Base-by-base conservation (phyloP, 345 rosid genomes). In the Sapria himalayana region DNA sequence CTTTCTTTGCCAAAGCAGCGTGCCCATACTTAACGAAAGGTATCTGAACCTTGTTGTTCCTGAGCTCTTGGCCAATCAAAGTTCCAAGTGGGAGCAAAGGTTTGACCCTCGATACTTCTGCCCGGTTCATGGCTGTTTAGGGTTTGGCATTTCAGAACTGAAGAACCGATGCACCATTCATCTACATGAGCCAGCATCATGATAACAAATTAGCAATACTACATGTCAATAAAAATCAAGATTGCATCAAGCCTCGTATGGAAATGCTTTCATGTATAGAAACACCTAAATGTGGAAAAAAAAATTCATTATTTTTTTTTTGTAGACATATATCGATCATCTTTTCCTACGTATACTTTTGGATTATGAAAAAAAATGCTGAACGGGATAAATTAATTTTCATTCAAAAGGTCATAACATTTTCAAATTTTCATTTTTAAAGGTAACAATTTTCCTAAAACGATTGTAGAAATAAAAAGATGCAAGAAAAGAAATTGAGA, bases 1-100 rank as follows among this genome's bases (percentile, higher is more conserved):
- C 99, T 58, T 91, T 91, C 72, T 77, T 91, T 9, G 99, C 95
- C 45, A 91, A 64, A 43, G 81, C 89, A 51, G 99, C 95, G 61
- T 84, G 95, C 39, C 99, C 99, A 63, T 69, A 80, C 69, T 75
- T 91, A 53, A 91, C 50, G 20, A 67, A 66, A 55, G 95, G 95
- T 38, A 66, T 75, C 73, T 80, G 95, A 8, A 73, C 72, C 57
- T 84, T 91, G 64, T 65, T 81, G 20, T 66, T 65, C 70, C 95
- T 75, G 25, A 91, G 69, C 70, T 91, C 92, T 48, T 78, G 79
- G 56, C 99, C 95, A 42, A 91, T 73, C 54, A 91, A 64, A 33
- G 95, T 77, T 15, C 74, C 95, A 35, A 91, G 92, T 6, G 99
- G 95, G 59, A 91, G 73, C 34, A 64, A 92, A 38, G 92, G 72